Evolutionary conservation across 2,329 filamentous ascomycete species (phyloP).

Genomic region (Beauveria bassiana): DNA sequence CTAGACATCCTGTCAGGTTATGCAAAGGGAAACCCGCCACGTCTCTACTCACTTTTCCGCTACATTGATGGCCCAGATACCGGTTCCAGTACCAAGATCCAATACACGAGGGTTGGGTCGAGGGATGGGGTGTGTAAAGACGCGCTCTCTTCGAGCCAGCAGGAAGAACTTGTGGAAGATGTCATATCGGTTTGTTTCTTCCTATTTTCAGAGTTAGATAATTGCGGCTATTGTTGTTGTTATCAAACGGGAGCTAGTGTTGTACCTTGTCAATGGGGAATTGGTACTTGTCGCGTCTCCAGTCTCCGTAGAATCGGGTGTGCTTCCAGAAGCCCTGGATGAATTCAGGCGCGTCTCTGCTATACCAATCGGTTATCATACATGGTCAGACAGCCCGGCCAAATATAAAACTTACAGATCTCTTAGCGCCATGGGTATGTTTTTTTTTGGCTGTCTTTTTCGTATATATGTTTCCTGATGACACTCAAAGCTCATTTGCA

Average conservation of each 20-base stretch:
- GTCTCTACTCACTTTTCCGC: constrained; percentile 53
- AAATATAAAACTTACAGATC: background rate
- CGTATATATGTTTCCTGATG: background rate
- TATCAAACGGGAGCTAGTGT: background rate
- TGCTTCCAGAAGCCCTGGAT: constrained; percentile 44
- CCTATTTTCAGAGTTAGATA: constrained; percentile 29
- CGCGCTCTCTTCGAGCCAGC: constrained; percentile 47
- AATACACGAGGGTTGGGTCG: constrained; percentile 30
- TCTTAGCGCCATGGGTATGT: background rate
- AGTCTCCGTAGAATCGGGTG: constrained; percentile 62
- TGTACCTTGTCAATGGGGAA: constrained; percentile 70
- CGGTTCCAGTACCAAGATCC: constrained; percentile 76
- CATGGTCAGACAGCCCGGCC: background rate
- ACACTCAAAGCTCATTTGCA: background rate
- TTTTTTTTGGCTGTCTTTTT: background rate
- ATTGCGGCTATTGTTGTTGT: too few relatives aligned
- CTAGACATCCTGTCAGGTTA: constrained; percentile 14
- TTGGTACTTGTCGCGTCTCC: constrained; percentile 62
- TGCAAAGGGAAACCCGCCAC: background rate
- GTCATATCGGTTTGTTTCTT: constrained; percentile 71
- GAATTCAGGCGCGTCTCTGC: background rate
- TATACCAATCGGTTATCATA: constrained; percentile 15
- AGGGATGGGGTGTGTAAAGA: constrained; percentile 17
- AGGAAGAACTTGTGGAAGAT: constrained; percentile 73
- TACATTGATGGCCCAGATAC: constrained; percentile 86